Conservation (phyloP, 176 grass and related monocot species). For the Pontederia crassipes region DNA sequence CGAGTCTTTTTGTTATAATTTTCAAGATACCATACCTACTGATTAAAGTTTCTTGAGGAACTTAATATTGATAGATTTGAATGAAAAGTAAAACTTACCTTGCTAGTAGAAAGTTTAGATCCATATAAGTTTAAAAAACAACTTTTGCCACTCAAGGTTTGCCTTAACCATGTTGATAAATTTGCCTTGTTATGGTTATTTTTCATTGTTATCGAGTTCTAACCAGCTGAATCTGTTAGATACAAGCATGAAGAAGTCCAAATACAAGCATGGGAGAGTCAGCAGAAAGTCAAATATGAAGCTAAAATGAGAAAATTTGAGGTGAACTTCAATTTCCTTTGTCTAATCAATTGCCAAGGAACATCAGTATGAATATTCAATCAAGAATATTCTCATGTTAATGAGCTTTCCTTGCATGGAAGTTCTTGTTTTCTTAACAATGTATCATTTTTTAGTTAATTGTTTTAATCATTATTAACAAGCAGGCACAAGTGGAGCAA, state of each 20-base stretch:
- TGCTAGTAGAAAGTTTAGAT: too few relatives aligned
- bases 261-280: constrained; percentile 68
- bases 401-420: neutral
- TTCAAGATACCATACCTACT: too few relatives aligned
- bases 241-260: constrained; percentile 59
- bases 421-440: neutral
- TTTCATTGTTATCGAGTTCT: too few relatives aligned
- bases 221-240: constrained; percentile 18
- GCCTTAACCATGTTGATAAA: too few relatives aligned
- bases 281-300: constrained; percentile 67
- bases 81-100: too few relatives aligned
- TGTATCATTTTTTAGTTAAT: neutral
- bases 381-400: neutral
- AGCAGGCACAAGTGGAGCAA: constrained; percentile 59
- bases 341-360: neutral
- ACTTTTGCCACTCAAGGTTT: too few relatives aligned
- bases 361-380: neutral
- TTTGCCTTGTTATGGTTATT: too few relatives aligned
- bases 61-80: too few relatives aligned
- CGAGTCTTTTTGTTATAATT: too few relatives aligned
- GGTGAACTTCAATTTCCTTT: constrained; percentile 24
- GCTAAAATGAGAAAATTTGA: constrained; percentile 53
- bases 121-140: too few relatives aligned
- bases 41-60: too few relatives aligned
- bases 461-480: neutral